A percentile compares a stretch with the other conserved stretches of the same genome.
These are phyloP conservation scores for Pseudogymnoascus sp. DNA, from an alignment of 2,329 filamentous ascomycete species.

Conservation along the genomic window DNA sequence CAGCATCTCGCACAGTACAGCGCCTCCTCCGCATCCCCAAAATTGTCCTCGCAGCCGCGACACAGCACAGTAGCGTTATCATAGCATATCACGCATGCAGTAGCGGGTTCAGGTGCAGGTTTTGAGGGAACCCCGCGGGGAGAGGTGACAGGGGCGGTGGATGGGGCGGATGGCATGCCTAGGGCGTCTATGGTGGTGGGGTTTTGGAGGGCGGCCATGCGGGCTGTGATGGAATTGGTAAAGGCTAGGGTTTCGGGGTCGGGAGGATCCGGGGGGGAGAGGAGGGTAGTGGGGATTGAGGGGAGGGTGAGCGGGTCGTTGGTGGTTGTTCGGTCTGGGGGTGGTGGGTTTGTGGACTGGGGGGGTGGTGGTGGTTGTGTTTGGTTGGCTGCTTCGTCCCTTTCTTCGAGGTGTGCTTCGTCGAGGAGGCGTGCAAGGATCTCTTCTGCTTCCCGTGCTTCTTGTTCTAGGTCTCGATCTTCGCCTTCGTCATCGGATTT, in stretches of 20 bases:
- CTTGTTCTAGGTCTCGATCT: slow-evolving; percentile 27
- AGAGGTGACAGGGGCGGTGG: slow-evolving; percentile 18
- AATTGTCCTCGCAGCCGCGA: slow-evolving; percentile 55
- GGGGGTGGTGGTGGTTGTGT: slow-evolving; percentile 2
- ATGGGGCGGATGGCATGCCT: slow-evolving; percentile 25
- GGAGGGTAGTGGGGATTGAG: slow-evolving; percentile 18
- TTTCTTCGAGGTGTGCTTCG: slow-evolving; percentile 22
- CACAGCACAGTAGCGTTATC: slow-evolving; percentile 69
- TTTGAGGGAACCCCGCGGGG: slow-evolving; percentile 13
- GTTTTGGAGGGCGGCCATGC: slow-evolving; percentile 23
- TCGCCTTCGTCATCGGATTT: slow-evolving; percentile 28
- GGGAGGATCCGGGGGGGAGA: slow-evolving; percentile 9
- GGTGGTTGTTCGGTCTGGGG: slow-evolving; percentile 11
- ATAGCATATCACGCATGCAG: slow-evolving; percentile 76
- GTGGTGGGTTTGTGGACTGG: neutral
- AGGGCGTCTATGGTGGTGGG: slow-evolving; percentile 16
- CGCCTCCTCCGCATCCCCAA: slow-evolving; percentile 33
- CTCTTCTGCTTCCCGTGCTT: slow-evolving; percentile 25
- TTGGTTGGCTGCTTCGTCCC: slow-evolving; percentile 9
- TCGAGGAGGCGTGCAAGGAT: slow-evolving; percentile 24
- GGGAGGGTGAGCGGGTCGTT: slow-evolving; percentile 19
- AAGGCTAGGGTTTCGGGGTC: slow-evolving; percentile 20
- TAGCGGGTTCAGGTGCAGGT: slow-evolving; percentile 57
- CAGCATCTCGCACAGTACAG: slow-evolving; percentile 73
- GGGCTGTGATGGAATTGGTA: slow-evolving; percentile 22